Evolutionary conservation across 2,329 filamentous ascomycete genomes (phyloP), one percentile per base, ranked within the genome.

Genomic region (Fusarium devonianum): DNA sequence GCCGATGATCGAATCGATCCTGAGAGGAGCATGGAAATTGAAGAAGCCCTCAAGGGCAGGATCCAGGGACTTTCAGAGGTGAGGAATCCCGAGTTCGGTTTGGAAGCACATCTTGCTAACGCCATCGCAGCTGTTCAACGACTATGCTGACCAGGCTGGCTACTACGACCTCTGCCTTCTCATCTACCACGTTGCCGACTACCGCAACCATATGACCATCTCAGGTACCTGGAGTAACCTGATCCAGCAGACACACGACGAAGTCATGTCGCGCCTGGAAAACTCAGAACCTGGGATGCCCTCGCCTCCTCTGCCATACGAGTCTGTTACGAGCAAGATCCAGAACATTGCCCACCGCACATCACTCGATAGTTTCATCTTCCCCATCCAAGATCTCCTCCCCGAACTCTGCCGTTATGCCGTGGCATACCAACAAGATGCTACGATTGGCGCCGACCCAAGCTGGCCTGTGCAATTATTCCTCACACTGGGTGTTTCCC

Each of bases 161-260:
- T 99, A 99, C 78, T 93, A 92, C 73, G 94, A 97, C 69, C 83
- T 99, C 39, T 96, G 90, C 68, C 83, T 99, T 7, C 80, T 93
- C 51, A 96, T 99, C 66, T 97, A 92, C 76, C 88, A 95, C 70
- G 84, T 88, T 1, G 93, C 93, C 34, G 92, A 97, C 71, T 90
- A 96, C 76, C 88, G 93, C 63, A 95, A 93, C 65, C 81, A 90
- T 2, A 86, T 89, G 30, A 89, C 94, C 56, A 94, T 99, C 64
- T 81, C 83, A 44, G 80, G 86, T 29, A 95, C 91, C 4, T 99
- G 94, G 94, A 81, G 86, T 66, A 87, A 87, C 62, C 79, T 97
- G 14, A 85, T 99, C 54, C 82, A 89, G 49, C 81, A 86, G 56
- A 84, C 86, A 5, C 88, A 93, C 66, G 73, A 79, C 19, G 79